Percentiles rank a stretch among this genome's conserved stretches.
These are phyloP conservation scores for Ilyonectria sp. DNA, from an alignment of 2,329 filamentous ascomycete species.

Conservation along the genomic window DNA sequence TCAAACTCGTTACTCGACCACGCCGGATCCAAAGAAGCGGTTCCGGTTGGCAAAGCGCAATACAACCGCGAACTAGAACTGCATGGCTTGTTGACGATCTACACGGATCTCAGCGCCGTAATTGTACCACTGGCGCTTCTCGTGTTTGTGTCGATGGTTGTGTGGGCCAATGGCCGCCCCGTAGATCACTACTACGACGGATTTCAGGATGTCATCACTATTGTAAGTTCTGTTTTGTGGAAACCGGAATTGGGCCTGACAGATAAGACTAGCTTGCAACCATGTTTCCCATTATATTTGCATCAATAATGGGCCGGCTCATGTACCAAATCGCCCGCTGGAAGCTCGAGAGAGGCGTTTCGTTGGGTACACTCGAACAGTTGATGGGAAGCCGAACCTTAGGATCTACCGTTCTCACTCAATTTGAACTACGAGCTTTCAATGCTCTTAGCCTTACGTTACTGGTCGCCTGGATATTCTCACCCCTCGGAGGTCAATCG, in stretches of 20 bases:
- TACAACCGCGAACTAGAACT: neutral
- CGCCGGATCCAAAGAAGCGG: neutral
- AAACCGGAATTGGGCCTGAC: neutral
- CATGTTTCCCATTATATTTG: constrained; percentile 30
- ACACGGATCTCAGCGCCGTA: neutral
- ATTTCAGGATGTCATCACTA: neutral
- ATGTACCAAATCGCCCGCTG: constrained; percentile 23
- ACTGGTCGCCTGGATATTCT: constrained; percentile 13
- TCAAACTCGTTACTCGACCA: neutral
- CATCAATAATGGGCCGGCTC: constrained; percentile 29
- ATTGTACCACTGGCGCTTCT: neutral
- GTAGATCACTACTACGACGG: neutral
- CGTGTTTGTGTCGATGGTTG: neutral
- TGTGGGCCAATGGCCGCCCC: neutral
- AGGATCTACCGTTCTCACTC: constrained; percentile 13
- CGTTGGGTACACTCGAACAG: constrained; percentile 21
- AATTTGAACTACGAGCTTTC: constrained; percentile 7
- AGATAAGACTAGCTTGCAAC: constrained; percentile 12
- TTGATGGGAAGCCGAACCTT: constrained; percentile 33
- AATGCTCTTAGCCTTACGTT: constrained; percentile 7
- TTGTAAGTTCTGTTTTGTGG: neutral
- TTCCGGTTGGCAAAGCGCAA: neutral
- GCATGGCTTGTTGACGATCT: neutral
- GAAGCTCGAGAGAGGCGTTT: constrained; percentile 26
- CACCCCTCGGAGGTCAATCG: constrained; percentile 22